These are phyloP conservation scores for Epichloe glyceriae DNA, from an alignment of 2,329 filamentous ascomycete genomes.

Conservation along the genomic window DNA sequence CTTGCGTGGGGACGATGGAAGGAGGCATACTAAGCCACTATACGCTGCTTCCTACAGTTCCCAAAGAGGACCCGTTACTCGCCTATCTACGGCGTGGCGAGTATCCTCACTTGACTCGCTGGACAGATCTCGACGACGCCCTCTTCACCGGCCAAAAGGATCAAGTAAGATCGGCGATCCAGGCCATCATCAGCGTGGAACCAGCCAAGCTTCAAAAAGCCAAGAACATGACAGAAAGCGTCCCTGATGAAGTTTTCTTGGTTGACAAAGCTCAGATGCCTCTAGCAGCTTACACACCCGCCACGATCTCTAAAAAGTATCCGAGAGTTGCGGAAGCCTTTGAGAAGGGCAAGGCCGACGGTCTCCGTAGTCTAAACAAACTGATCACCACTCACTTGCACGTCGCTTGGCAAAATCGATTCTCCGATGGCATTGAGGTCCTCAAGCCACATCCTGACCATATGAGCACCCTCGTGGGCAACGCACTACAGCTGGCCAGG, in stretches of 20 bases:
- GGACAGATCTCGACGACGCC: conserved; percentile 56
- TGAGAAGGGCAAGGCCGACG: conserved; percentile 40
- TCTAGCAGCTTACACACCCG: conserved; percentile 65
- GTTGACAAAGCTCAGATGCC: conserved; percentile 52
- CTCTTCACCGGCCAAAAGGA: conserved; percentile 59
- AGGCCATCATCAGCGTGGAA: conserved; percentile 36
- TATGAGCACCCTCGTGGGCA: conserved; percentile 58
- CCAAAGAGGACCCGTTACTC: conserved; percentile 59
- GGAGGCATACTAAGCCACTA: conserved; percentile 69
- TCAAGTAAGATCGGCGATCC: conserved; percentile 50
- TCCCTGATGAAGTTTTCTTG: conserved; percentile 46
- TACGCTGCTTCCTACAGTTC: conserved; percentile 73
- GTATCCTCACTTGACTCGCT: conserved; percentile 60
- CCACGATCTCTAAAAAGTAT: conserved; percentile 53
- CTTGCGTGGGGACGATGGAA: conserved; percentile 84
- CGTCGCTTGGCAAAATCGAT: conserved; percentile 68
- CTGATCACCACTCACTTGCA: conserved; percentile 82
- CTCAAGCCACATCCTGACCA: conserved; percentile 67
- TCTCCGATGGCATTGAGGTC: conserved; percentile 64
- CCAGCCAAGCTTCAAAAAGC: conserved; percentile 40
- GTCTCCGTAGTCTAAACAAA: conserved; percentile 52
- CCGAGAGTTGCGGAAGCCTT: conserved; percentile 51
- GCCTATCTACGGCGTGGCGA: conserved; percentile 62
- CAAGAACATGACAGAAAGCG: conserved; percentile 49
- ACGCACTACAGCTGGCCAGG: conserved; percentile 58